Percentiles rank a stretch among this genome's conserved stretches.
Evolutionary conservation across 768 basidiomycete species (phyloP).

Genomic region (Chalciporus pseudorubinellus): DNA sequence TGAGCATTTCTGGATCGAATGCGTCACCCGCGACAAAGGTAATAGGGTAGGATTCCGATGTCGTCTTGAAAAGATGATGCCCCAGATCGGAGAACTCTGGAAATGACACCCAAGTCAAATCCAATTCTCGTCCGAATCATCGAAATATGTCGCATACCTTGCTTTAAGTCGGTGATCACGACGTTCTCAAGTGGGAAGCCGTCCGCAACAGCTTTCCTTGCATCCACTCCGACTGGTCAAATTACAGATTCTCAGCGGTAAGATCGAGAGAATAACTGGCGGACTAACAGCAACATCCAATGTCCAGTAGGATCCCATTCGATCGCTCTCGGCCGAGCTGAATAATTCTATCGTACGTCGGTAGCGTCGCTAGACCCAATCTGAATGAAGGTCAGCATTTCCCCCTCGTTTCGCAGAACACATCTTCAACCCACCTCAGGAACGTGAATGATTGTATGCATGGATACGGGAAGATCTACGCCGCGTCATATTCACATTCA

Average conservation of each 20-base stretch:
- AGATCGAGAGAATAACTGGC: no score
- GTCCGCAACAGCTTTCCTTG: conserved; percentile 40
- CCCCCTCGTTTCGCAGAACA: not conserved
- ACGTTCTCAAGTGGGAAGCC: conserved; percentile 41
- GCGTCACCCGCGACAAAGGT: conserved; percentile 55
- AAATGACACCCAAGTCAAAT: not conserved
- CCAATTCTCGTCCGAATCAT: no score
- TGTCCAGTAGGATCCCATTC: conserved; percentile 41
- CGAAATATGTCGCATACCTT: conserved; percentile 24
- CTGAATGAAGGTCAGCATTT: conserved; percentile 1
- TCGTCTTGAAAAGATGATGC: conserved; percentile 61
- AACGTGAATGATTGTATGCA: conserved; percentile 30
- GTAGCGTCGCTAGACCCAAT: conserved; percentile 8
- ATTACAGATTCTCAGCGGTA: no score
- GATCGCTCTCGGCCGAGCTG: conserved; percentile 36
- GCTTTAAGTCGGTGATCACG: conserved; percentile 38
- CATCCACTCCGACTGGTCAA: conserved; percentile 28
- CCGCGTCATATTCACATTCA: not conserved
- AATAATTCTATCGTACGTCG: conserved; percentile 29
- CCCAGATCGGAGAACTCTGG: conserved; percentile 60
- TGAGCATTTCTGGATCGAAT: conserved; percentile 45
- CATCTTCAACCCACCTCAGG: conserved; percentile 10
- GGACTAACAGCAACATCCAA: conserved; percentile 40
- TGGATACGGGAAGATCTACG: conserved; percentile 30
- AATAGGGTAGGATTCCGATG: conserved; percentile 48